Evolutionary conservation across 768 basidiomycete species (phyloP).

Genomic region (Suillus lakei): DNA sequence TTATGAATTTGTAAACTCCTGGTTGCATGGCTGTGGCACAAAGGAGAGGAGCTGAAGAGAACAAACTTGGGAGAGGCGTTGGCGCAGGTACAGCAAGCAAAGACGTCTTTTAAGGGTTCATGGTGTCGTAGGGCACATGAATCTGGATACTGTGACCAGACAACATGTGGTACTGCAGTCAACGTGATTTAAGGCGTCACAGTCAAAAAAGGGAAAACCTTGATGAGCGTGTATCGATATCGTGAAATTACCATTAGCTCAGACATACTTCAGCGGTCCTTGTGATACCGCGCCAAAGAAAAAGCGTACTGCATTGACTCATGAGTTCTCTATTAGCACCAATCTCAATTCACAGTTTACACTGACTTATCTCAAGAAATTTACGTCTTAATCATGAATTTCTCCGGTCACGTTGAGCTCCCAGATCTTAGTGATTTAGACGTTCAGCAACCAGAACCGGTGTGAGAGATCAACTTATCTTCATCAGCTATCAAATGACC

Average conservation of each 20-base stretch:
- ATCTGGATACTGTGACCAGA: background rate
- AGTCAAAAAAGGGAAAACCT: background rate
- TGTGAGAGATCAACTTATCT: background rate
- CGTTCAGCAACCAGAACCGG: background rate
- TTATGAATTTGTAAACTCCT: constrained; percentile 35
- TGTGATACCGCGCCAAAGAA: background rate
- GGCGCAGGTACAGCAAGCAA: background rate
- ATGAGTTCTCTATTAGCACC: background rate
- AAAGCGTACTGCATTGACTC: background rate
- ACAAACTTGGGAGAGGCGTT: background rate
- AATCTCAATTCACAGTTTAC: background rate
- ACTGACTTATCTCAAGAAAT: background rate
- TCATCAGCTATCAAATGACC: background rate
- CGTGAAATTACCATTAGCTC: background rate
- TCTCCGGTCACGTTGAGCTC: background rate
- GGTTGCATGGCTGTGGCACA: constrained; percentile 22
- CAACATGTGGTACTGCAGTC: background rate
- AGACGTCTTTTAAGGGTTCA: background rate
- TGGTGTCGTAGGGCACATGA: background rate
- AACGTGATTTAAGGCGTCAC: background rate
- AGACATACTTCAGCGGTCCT: background rate
- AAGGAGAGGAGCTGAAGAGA: background rate
- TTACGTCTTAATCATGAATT: background rate
- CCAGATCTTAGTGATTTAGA: background rate
- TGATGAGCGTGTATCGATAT: background rate